Conservation (phyloP, 495 filamentous ascomycete species). For the Halenospora varia region DNA sequence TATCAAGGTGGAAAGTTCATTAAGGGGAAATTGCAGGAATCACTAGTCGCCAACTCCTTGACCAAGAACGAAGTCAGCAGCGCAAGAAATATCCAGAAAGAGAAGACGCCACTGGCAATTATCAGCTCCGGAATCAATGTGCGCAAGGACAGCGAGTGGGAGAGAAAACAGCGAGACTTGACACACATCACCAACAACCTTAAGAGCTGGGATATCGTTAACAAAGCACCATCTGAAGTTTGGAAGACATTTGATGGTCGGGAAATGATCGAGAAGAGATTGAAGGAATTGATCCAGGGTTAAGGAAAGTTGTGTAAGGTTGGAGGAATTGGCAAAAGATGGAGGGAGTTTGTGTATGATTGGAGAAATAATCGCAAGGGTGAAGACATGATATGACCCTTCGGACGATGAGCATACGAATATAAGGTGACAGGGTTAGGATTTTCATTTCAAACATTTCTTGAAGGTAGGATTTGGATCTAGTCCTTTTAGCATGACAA, state of each 20-base stretch:
- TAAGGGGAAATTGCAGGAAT: slow-evolving; percentile 90
- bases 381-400: not conserved
- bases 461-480: not conserved
- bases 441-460: not conserved
- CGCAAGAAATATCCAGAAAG: slow-evolving; percentile 70
- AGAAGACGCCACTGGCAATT: slow-evolving; percentile 69
- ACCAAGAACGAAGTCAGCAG: slow-evolving; percentile 75
- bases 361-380: no score
- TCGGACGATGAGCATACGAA: not conserved
- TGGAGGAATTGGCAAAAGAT: no score
- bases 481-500: not conserved
- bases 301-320: no score
- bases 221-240: slow-evolving; percentile 79
- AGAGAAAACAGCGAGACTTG: slow-evolving; percentile 73
- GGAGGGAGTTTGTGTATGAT: no score
- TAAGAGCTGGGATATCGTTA: slow-evolving; percentile 80
- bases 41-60: slow-evolving; percentile 75
- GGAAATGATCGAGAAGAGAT: slow-evolving; percentile 62
- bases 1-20: slow-evolving; percentile 78
- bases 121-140: slow-evolving; percentile 68
- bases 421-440: no score
- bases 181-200: slow-evolving; percentile 73
- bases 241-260: slow-evolving; percentile 71
- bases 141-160: slow-evolving; percentile 63
- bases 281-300: slow-evolving; percentile 32